These are phyloP conservation scores for Agrostemma githago DNA, from an alignment of 148 eudicot species.

Conservation along the genomic window DNA sequence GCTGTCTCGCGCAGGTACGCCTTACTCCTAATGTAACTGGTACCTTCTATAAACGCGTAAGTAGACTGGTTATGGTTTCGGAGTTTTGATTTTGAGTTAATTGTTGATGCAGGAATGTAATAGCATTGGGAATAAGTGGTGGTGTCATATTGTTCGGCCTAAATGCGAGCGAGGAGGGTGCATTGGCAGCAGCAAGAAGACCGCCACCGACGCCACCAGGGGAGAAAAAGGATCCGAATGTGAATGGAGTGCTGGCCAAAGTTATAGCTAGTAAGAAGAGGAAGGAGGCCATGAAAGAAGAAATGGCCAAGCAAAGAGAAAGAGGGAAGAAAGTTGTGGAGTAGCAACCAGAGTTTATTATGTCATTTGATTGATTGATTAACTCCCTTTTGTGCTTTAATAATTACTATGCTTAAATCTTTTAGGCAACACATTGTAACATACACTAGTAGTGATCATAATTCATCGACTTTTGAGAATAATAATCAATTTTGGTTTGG, in stretches of 20 bases:
- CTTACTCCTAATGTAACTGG: background rate
- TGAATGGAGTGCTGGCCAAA: constrained; percentile 63
- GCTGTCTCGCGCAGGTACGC: constrained; percentile 35
- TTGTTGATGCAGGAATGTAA: constrained; percentile 33
- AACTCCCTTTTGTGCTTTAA: background rate
- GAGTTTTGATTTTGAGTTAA: background rate
- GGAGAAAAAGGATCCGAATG: constrained; percentile 70
- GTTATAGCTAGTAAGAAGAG: constrained; percentile 78
- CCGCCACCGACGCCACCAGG: constrained; percentile 52
- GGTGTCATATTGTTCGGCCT: constrained; percentile 33
- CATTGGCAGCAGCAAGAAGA: constrained; percentile 55
- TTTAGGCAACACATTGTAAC: background rate
- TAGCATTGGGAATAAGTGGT: constrained; percentile 39
- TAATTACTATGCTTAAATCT: background rate
- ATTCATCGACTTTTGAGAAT: too few relatives aligned
- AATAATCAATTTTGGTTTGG: background rate
- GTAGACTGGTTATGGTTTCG: background rate
- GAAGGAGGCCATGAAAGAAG: constrained; percentile 83
- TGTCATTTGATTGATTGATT: background rate
- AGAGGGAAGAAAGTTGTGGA: constrained; percentile 43
- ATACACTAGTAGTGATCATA: background rate
- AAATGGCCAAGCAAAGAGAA: constrained; percentile 54
- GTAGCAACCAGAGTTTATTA: background rate
- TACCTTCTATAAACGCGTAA: too few relatives aligned
- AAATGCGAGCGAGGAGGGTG: constrained; percentile 28